Evolutionary conservation across 2,329 filamentous ascomycete species (phyloP), one percentile per base, ranked within the genome.

Genomic region (Paraphaeosphaeria minitans): DNA sequence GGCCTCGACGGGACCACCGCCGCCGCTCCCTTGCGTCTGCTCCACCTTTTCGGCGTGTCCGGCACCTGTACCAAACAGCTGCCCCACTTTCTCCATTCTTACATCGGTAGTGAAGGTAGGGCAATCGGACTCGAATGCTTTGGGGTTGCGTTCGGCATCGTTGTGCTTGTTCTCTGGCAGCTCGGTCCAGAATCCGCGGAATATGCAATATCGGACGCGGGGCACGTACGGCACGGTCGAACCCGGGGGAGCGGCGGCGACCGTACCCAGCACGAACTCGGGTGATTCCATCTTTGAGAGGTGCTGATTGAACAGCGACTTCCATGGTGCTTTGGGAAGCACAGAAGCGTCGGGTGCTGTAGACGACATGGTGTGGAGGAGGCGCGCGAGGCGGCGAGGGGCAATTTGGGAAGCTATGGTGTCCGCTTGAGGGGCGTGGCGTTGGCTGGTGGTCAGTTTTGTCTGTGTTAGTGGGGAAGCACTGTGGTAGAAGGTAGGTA

Each of bases 31-130:
- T 61, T 77, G 73, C 41, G 72, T 67, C 60, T 77, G 81, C 64
- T 67, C 79, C 6, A 70, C 72, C 35, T 77, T 76, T 33, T 78
- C 74, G 7, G 82, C 82, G 53, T 82, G 77, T 8, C 79, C 82
- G 24, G 77, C 73, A 12, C 79, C 80, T 5, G 78, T 82, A 6
- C 78, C 80, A 61, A 88, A 85, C 3, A 98, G 77, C 76, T 97
- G 89, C 2, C 82, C 80, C 0, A 90, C 82, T 81, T 98, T 98
- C 59, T 88, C 84, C 92, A 96, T 97, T 47, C 94, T 86, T 9
- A 86, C 86, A 75, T 98, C 95, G 0, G 93, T 97, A 0, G 94
- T 97, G 70, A 97, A 89, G 0, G 90, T 89, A 3, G 90, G 85
- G 66, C 94, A 80, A 65, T 98, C 93, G 67, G 87, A 92, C 69